phyloP scores from a whole-genome alignment of 495 filamentous ascomycete species.

The Trichoderma orchidacearum region DNA sequence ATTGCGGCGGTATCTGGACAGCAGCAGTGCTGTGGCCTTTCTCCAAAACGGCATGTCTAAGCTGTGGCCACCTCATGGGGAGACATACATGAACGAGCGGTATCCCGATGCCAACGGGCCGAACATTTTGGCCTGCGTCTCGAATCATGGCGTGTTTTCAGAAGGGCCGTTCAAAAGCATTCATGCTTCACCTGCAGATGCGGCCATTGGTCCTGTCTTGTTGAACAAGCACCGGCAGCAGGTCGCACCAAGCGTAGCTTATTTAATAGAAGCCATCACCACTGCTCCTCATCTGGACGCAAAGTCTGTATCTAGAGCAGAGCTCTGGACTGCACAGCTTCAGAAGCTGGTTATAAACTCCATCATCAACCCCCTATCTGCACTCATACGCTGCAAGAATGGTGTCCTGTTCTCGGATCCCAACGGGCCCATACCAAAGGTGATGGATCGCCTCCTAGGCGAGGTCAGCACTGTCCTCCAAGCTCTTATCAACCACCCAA shows the following conservation, averaged over 20 bases:
- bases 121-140: conserved; percentile 54
- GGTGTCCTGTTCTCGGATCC: conserved; percentile 53
- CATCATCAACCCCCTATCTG: conserved; percentile 72
- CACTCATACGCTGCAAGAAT: conserved; percentile 57
- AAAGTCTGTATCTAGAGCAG: conserved; percentile 24
- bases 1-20: conserved; percentile 46
- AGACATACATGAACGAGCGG: conserved; percentile 11
- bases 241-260: not conserved
- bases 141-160: conserved; percentile 56
- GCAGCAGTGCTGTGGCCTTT: conserved; percentile 55
- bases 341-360: conserved; percentile 61
- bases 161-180: conserved; percentile 43
- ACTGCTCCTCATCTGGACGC: conserved; percentile 25
- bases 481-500: conserved; percentile 19
- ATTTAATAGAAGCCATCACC: conserved; percentile 12
- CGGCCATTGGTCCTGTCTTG: conserved; percentile 18
- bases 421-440: conserved; percentile 38
- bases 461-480: conserved; percentile 49
- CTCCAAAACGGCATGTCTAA: conserved; percentile 73
- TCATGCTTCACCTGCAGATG: conserved; percentile 49
- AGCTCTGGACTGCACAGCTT: conserved; percentile 38
- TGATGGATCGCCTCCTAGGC: conserved; percentile 39
- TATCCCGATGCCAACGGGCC: conserved; percentile 31
- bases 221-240: not conserved
- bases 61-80: conserved; percentile 48